Base-by-base conservation (phyloP, 768 basidiomycete species). In the Agaricus blazei region DNA sequence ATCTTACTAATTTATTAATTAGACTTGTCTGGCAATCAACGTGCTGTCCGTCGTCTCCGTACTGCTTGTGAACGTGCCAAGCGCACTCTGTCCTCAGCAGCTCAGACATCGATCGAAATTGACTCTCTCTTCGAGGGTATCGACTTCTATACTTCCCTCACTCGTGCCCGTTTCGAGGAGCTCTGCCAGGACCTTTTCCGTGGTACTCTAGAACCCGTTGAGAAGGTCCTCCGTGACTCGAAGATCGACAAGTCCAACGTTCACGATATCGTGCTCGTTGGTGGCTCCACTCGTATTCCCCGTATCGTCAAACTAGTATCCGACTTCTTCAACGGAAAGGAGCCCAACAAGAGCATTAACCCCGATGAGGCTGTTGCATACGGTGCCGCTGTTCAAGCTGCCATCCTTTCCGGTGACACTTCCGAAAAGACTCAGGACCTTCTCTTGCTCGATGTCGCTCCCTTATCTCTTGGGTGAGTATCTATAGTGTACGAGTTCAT, bases 341-440 rank as follows among this genome's bases (percentile, higher is more conserved):
- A 97, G 78, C 95, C 93, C 65, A 94, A 93, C 82, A 97, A 95
- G 83, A 89, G 88, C 76, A 98, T 98, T 81, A 98, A 98, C 85
- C 96, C 96, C 51, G 96, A 98, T 62, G 96, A 98, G 76, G 95
- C 96, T 54, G 94, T 98, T 56, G 96, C 96, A 19, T 97, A 97
- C 71, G 95, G 96, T 80, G 96, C 96, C 54, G 96, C 96, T 57
- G 94, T 99, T 64, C 95, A 98, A 76, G 96, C 93, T 55, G 96
- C 95, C 65, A 96, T 98, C 65, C 87, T 98, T 55, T 92, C 96
- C 27, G 96, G 96, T 66, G 93, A 98, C 71, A 96, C 94, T 27
- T 97, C 96, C 1, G 95, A 97, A 77, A 94, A 94, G 79, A 98
- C 94, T 23, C 92, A 96, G 72, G 94, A 98, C 64, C 81, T 98